Conservation (phyloP, 345 rosid genomes). For the Aquilaria yunnanensis region DNA sequence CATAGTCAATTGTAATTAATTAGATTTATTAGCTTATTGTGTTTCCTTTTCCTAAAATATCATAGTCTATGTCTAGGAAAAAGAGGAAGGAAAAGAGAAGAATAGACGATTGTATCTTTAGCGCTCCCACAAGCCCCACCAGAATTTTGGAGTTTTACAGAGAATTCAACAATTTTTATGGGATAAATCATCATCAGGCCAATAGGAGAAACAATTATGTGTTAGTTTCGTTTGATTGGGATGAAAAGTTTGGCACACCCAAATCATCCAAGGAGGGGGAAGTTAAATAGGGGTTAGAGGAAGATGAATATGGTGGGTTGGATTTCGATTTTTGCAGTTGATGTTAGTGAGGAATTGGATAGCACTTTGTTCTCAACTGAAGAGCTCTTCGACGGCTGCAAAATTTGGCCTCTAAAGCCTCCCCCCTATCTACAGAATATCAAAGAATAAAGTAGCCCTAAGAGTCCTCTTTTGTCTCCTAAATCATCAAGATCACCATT, state of each 20-base stretch:
- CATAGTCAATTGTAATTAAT: no score
- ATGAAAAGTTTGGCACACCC: constrained; percentile 57
- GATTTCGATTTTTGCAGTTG: constrained; percentile 52
- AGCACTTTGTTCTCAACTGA: constrained; percentile 47
- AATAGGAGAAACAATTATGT: constrained; percentile 12
- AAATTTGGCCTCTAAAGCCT: constrained; percentile 61
- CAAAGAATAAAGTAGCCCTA: constrained; percentile 17
- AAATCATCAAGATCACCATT: constrained; percentile 51
- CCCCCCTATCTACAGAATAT: constrained; percentile 40
- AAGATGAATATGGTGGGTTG: constrained; percentile 13
- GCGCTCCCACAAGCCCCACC: constrained; percentile 79
- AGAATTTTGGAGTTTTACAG: constrained; percentile 48
- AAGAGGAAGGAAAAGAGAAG: constrained; percentile 8
- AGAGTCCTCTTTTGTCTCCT: constrained; percentile 32
- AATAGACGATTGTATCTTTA: constrained; percentile 46
- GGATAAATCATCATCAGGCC: constrained; percentile 2
- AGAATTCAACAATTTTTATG: constrained; percentile 28
- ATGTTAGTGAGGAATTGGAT: constrained; percentile 26
- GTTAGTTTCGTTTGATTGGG: constrained; percentile 52
- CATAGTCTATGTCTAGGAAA: no score
- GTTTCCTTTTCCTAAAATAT: no score
- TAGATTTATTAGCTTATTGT: no score
- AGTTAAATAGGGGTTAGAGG: neutral
- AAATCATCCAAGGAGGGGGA: constrained; percentile 23
- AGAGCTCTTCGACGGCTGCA: constrained; percentile 70